These are phyloP conservation scores for Daldinia sp. DNA, from an alignment of 2,329 filamentous ascomycete species.

Conservation along the genomic window DNA sequence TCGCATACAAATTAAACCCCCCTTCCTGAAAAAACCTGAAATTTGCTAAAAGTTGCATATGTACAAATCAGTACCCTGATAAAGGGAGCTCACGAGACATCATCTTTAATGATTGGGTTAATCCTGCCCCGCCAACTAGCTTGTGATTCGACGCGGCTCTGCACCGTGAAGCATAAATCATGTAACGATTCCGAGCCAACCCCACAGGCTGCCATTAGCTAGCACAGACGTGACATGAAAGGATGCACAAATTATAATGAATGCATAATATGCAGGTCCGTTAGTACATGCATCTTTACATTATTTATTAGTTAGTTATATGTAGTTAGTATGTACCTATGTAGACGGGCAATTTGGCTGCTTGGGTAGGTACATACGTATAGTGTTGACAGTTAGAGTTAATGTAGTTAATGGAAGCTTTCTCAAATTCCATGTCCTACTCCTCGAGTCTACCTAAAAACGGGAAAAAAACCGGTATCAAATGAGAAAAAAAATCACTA, in stretches of 20 bases:
- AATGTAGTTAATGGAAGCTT: neutral
- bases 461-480: neutral
- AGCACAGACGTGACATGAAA: slow-evolving; percentile 9
- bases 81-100: slow-evolving; percentile 29
- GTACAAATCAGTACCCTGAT: neutral
- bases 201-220: slow-evolving; percentile 16
- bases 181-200: slow-evolving; percentile 20
- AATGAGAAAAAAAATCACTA: neutral
- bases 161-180: slow-evolving; percentile 27
- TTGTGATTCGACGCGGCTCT: slow-evolving; percentile 33
- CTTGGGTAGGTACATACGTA: neutral
- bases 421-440: neutral
- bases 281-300: slow-evolving; percentile 10
- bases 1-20: no score
- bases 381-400: neutral
- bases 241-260: slow-evolving; percentile 21
- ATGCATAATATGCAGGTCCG: slow-evolving; percentile 21
- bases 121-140: slow-evolving; percentile 26
- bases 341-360: neutral
- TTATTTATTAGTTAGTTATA: no score
- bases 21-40: neutral
- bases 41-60: neutral
- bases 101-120: slow-evolving; percentile 1
- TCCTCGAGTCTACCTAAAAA: neutral
- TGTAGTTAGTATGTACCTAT: no score